Percentiles rank a stretch among this genome's conserved stretches.
Evolutionary conservation across 2,329 filamentous ascomycete species (phyloP).

Genomic region (Botrytis cinerea): DNA sequence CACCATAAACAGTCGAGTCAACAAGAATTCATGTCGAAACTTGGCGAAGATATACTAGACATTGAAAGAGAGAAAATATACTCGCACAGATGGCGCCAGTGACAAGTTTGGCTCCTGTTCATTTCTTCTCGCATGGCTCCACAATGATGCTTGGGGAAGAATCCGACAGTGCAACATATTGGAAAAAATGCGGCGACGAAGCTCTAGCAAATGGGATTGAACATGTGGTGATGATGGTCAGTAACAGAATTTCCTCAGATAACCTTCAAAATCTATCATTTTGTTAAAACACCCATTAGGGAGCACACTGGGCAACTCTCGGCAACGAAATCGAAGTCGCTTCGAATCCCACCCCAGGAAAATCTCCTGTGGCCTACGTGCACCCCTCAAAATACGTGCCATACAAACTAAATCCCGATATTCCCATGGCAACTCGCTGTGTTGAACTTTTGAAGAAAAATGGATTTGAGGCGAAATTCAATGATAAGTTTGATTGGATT

Average conservation of each 20-base stretch:
- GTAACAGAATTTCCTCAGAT: not conserved
- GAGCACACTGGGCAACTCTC: conserved; percentile 65
- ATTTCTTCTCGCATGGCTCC: conserved; percentile 65
- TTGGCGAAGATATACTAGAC: not conserved
- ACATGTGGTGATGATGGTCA: conserved; percentile 65
- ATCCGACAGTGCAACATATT: conserved; percentile 61
- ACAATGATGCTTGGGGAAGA: conserved; percentile 73
- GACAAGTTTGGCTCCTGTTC: conserved; percentile 29
- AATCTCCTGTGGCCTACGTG: conserved; percentile 67
- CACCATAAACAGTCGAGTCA: not conserved
- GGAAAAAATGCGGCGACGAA: conserved; percentile 65
- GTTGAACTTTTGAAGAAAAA: conserved; percentile 51
- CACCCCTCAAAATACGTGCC: conserved; percentile 61
- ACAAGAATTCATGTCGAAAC: not conserved
- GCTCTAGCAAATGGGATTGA: conserved; percentile 61
- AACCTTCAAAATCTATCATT: not conserved
- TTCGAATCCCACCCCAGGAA: conserved; percentile 59
- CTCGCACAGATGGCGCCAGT: not conserved
- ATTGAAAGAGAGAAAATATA: not conserved
- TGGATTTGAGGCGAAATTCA: conserved; percentile 56
- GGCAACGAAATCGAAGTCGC: conserved; percentile 60
- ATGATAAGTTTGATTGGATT: conserved; percentile 67
- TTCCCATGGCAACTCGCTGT: conserved; percentile 52
- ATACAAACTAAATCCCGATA: conserved; percentile 63
- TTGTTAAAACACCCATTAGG: conserved; percentile 44